Evolutionary conservation across 75 land plant species (phyloP).

Genomic region (Picea glauca): DNA sequence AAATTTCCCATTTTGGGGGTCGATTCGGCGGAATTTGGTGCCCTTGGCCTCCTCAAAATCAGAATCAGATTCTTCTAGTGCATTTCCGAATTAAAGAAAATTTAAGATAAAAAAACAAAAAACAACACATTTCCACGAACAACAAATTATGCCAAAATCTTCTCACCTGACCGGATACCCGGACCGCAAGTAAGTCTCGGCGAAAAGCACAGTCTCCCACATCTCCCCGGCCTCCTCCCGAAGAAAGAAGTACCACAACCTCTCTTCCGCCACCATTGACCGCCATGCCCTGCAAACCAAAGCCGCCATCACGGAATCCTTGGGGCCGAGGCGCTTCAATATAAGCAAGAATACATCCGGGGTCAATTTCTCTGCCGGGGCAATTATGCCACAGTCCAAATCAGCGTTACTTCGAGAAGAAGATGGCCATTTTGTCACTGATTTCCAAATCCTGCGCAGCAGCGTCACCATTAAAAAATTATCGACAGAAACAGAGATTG

Average conservation of each 20-base stretch:
- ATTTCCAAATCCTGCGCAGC: conserved; percentile 7
- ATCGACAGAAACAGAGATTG: neutral
- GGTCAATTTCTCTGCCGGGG: conserved; percentile 24
- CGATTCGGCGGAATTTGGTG: too few species aligned
- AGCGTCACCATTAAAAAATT: neutral
- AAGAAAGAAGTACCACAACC: conserved; percentile 61
- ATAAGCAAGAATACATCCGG: conserved; percentile 40
- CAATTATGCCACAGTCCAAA: neutral
- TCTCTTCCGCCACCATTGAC: conserved; percentile 38
- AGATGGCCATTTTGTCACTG: neutral
- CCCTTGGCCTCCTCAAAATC: too few species aligned
- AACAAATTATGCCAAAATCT: too few species aligned
- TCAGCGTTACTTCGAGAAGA: neutral
- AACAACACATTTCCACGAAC: too few species aligned
- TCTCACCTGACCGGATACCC: conserved; percentile 52
- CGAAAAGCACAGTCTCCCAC: conserved; percentile 61
- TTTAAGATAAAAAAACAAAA: too few species aligned
- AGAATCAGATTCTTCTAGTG: too few species aligned
- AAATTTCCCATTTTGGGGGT: too few species aligned
- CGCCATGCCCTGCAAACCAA: conserved; percentile 59
- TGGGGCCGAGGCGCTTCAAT: conserved; percentile 30
- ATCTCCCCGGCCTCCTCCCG: conserved; percentile 26
- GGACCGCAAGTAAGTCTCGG: conserved; percentile 49
- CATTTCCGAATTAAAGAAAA: too few species aligned
- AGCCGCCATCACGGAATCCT: conserved; percentile 44